phyloP scores from a whole-genome alignment of 2,329 filamentous ascomycete species.

The Botrytis elliptica region DNA sequence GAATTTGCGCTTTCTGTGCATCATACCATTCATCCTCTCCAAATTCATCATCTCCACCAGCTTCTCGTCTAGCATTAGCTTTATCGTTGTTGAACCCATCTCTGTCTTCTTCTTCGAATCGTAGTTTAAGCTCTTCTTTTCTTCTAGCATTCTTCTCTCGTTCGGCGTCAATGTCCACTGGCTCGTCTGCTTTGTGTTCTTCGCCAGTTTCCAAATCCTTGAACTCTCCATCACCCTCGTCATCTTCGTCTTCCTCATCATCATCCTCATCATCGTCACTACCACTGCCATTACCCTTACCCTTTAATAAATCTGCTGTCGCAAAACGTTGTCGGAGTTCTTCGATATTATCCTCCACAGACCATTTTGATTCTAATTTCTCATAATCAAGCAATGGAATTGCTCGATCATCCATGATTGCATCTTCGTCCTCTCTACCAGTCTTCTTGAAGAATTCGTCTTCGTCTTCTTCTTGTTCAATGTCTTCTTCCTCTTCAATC shows the following conservation, averaged over 20 bases:
- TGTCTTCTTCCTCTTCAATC: conserved; percentile 54
- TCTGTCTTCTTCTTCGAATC: conserved; percentile 97
- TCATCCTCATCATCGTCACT: conserved; percentile 47
- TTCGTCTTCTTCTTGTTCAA: conserved; percentile 55
- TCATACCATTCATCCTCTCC: conserved; percentile 99
- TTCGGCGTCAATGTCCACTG: conserved; percentile 70
- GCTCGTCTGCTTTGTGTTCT: conserved; percentile 46
- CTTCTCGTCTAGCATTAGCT: conserved; percentile 69
- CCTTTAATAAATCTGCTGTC: conserved; percentile 61
- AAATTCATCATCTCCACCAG: conserved; percentile 69
- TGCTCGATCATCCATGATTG: conserved; percentile 70
- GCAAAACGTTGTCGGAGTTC: conserved; percentile 73
- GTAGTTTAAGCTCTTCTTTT: conserved; percentile 90
- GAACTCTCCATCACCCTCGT: conserved; percentile 77
- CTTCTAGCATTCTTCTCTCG: conserved; percentile 84
- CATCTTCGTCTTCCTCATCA: conserved; percentile 51
- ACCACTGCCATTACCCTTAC: conserved; percentile 50
- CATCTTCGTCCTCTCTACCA: conserved; percentile 64
- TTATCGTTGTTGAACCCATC: conserved; percentile 94
- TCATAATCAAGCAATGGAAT: conserved; percentile 80
- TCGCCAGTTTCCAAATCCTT: conserved; percentile 83
- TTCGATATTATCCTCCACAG: conserved; percentile 73
- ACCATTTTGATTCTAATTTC: conserved; percentile 82
- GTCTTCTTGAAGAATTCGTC: conserved; percentile 66
- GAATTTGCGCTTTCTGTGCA: conserved; percentile 86